Conservation (phyloP, 257 asterid species). For the Scutellaria galericulata region DNA sequence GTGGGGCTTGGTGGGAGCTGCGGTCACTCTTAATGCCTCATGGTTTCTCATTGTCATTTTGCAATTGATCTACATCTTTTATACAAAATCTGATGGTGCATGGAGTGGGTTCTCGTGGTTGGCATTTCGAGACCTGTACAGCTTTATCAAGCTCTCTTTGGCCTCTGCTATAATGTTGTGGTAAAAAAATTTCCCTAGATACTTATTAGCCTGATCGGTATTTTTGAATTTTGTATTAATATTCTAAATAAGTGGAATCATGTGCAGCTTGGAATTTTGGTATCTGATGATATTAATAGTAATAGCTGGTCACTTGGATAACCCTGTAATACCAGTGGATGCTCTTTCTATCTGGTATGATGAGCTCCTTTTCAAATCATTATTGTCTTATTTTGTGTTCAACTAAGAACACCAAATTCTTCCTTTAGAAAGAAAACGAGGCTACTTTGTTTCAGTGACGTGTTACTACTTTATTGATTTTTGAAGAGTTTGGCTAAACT, state of each 20-base stretch:
- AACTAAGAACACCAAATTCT: background rate
- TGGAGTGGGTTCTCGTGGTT: conserved; percentile 83
- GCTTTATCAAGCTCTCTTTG: conserved; percentile 69
- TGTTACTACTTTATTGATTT: background rate
- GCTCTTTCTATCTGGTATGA: conserved; percentile 88
- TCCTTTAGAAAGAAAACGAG: background rate
- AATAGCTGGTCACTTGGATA: conserved; percentile 72
- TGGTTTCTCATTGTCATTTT: conserved; percentile 72
- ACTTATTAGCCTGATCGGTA: background rate
- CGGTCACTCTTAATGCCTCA: conserved; percentile 62
- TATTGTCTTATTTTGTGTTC: background rate
- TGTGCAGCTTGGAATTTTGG: conserved; percentile 92
- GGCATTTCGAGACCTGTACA: conserved; percentile 71
- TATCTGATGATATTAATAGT: conserved; percentile 72
- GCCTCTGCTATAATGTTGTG: conserved; percentile 88
- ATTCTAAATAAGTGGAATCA: background rate
- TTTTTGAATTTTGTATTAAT: conserved; percentile 9
- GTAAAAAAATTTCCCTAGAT: conserved; percentile 41
- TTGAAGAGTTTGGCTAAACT: conserved; percentile 4
- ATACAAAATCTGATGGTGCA: conserved; percentile 70
- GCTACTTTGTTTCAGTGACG: background rate
- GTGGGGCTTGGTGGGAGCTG: conserved; percentile 77
- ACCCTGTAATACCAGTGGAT: conserved; percentile 75
- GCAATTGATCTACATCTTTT: conserved; percentile 60
- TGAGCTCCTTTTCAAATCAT: background rate